Base-by-base conservation (phyloP, 495 filamentous ascomycete species). In the Parathielavia appendiculata region DNA sequence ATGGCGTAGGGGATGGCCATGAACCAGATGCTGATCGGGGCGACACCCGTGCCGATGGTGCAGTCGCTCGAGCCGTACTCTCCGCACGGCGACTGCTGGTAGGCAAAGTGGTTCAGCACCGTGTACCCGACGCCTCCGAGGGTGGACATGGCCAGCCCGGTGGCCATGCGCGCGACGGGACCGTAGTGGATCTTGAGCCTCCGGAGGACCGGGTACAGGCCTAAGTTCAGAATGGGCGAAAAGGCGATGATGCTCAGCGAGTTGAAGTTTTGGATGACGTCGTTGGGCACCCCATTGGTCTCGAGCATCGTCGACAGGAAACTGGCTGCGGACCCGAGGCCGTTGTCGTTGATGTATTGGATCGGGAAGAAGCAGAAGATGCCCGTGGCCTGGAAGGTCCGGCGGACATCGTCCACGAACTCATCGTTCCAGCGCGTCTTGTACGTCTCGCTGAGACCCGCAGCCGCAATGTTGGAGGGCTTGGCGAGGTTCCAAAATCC, bases 211-310 rank as follows among this genome's bases (percentile, higher is more conserved):
- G 89, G 89, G 69, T 90, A 91, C 48, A 89, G 61, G 36, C 81
- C 56, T 20, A 77, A 78, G 65, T 89, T 85, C 43, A 85, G 75
- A 45, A 89, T 61, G 2, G 87, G 87, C 16, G 87, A 83, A 66
- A 86, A 79, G 58, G 86, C 73, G 68, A 91, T 86, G 65, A 90
- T 84, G 58, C 71, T 73, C 56, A 93, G 78, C 5, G 88, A 82
- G 69, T 91, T 87, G 69, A 91, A 84, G 76, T 89, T 91, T 63
- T 74, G 72, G 72, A 91, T 86, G 60, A 90, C 75, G 61, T 92
- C 88, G 75, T 92, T 92, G 41, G 87, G 86, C 0, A 83, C 82
- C 19, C 85, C 85, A 60, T 85, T 78, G 5, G 83, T 87, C 32
- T 76, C 76, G 72, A 90, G 78, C 56, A 83, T 82, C 17, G 83